Conservation (phyloP, 2,329 filamentous ascomycete species). For the Aspergillus pseudonomiae region DNA sequence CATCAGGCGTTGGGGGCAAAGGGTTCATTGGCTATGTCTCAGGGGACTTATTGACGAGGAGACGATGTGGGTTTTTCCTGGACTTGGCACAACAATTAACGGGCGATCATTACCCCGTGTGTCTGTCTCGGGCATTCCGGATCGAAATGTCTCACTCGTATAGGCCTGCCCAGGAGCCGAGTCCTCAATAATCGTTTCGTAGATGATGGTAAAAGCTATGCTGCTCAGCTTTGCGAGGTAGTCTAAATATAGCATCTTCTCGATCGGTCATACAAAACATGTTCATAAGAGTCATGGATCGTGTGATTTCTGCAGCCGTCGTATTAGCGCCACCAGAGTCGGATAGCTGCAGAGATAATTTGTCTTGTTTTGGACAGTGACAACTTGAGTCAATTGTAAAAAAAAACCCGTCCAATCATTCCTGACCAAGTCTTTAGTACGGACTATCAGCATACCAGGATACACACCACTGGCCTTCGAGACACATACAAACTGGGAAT, state of each 20-base stretch:
- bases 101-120: constrained; percentile 1
- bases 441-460: neutral
- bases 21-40: constrained; percentile 1
- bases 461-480: neutral
- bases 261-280: neutral
- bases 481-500: neutral
- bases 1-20: neutral
- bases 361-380: neutral
- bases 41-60: neutral
- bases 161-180: neutral
- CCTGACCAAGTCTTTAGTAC: neutral
- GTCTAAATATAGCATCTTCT: neutral
- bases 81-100: neutral
- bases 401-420: neutral
- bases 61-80: neutral
- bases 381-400: neutral
- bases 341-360: neutral
- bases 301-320: neutral
- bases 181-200: neutral
- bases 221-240: neutral
- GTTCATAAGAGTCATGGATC: neutral
- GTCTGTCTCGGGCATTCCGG: neutral
- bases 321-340: neutral
- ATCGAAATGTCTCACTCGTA: neutral
- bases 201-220: neutral